Evolutionary conservation across 2,329 filamentous ascomycete genomes (phyloP).

Genomic region (Aureobasidium musti): DNA sequence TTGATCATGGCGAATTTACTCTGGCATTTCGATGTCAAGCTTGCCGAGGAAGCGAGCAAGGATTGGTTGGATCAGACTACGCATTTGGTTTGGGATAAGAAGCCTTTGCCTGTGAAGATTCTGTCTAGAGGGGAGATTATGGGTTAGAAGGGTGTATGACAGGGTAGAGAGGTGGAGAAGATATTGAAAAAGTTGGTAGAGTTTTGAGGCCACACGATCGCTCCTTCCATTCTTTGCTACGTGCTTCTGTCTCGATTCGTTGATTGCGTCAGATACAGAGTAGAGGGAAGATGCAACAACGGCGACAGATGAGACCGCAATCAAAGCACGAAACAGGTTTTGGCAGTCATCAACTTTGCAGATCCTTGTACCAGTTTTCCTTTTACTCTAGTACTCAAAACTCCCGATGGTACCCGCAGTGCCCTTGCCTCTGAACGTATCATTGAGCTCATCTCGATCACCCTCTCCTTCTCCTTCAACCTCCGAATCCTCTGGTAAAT

Average conservation of each 20-base stretch:
- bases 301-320: background rate
- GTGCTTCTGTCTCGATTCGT: background rate
- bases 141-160: background rate
- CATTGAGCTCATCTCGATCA: constrained; percentile 41
- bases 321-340: background rate
- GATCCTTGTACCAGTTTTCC: background rate
- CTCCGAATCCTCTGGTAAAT: constrained; percentile 34
- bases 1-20: constrained; percentile 18
- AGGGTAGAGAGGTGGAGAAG: background rate
- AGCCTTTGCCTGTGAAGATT: constrained; percentile 4
- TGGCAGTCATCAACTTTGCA: too few relatives aligned
- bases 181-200: background rate
- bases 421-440: constrained; percentile 48
- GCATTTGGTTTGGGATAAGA: constrained; percentile 26
- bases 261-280: too few relatives aligned
- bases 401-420: constrained; percentile 10
- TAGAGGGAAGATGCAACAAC: background rate
- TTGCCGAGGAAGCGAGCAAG: background rate
- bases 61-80: constrained; percentile 18
- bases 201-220: background rate
- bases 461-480: constrained; percentile 37
- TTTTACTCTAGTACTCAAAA: constrained; percentile 4
- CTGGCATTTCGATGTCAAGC: constrained; percentile 15
- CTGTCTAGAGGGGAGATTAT: background rate
- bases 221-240: background rate